Conservation (phyloP, 2,329 filamentous ascomycete species). For the Talaromyces sp. region DNA sequence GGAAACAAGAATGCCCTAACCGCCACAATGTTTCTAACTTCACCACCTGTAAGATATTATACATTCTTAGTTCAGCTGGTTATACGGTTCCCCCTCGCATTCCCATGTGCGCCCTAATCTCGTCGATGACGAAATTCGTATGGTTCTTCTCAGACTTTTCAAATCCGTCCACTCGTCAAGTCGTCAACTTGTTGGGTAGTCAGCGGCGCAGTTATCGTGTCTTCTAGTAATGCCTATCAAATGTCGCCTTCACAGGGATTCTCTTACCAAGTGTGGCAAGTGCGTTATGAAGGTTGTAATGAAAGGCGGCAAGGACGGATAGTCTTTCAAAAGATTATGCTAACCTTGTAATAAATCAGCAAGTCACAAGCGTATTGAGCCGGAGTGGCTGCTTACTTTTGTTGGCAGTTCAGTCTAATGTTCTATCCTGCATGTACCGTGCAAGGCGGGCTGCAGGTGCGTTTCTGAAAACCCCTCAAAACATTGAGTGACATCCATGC, state of each 20-base stretch:
- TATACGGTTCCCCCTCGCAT: no score
- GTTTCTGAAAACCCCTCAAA: background rate
- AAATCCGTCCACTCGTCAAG: background rate
- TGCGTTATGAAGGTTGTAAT: background rate
- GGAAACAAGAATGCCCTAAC: background rate
- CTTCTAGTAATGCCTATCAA: background rate
- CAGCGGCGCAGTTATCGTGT: background rate
- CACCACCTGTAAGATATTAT: background rate
- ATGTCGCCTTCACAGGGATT: background rate
- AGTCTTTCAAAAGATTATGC: background rate
- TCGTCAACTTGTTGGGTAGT: background rate
- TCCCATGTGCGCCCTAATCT: background rate
- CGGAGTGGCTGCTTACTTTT: background rate
- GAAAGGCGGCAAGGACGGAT: background rate
- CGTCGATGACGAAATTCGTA: background rate
- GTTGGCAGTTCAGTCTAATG: background rate
- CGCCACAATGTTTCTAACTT: background rate
- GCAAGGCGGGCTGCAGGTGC: background rate
- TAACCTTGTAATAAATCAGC: background rate
- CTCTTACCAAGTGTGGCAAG: background rate
- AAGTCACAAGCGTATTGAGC: background rate
- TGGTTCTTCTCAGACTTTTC: no score
- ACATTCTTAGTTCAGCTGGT: background rate
- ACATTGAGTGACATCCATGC: background rate
- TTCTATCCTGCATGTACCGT: background rate